phyloP scores from a whole-genome alignment of 768 basidiomycete genomes.

The Antrodiella citrinella region DNA sequence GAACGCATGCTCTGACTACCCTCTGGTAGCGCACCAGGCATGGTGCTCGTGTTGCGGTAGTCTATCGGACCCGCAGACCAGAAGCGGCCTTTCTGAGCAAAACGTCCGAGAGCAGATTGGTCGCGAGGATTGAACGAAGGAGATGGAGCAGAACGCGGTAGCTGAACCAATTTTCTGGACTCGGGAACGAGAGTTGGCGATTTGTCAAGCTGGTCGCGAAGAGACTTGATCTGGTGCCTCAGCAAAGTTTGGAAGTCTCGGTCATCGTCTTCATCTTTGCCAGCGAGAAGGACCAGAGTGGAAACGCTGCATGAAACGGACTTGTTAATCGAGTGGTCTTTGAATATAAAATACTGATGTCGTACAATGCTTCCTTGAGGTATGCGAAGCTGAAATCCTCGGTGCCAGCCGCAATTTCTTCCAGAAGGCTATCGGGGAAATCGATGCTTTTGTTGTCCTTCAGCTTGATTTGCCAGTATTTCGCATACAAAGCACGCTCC shows the following conservation, averaged over 20 bases:
- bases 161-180: not conserved
- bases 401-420: constrained; percentile 52
- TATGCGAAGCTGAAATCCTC: constrained; percentile 78
- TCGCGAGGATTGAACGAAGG: not conserved
- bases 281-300: constrained; percentile 57
- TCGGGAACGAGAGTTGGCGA: no score
- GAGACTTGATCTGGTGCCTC: constrained; percentile 48
- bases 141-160: not conserved
- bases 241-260: constrained; percentile 43
- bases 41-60: not conserved
- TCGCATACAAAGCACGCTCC: constrained; percentile 59
- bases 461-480: constrained; percentile 80
- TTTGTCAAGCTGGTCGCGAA: constrained; percentile 62
- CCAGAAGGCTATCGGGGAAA: constrained; percentile 60
- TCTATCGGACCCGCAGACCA: constrained; percentile 34
- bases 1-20: not conserved
- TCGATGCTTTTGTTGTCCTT: constrained; percentile 47
- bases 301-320: constrained; percentile 45
- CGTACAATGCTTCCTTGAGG: constrained; percentile 85
- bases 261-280: constrained; percentile 36
- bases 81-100: constrained; percentile 9
- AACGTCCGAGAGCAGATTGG: not conserved
- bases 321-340: not conserved
- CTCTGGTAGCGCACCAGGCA: constrained; percentile 3
- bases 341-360: no score